A percentile compares a stretch with the other conserved stretches of the same genome.
phyloP scores from a whole-genome alignment of 495 filamentous ascomycete species.

The Durotheca rogersii region DNA sequence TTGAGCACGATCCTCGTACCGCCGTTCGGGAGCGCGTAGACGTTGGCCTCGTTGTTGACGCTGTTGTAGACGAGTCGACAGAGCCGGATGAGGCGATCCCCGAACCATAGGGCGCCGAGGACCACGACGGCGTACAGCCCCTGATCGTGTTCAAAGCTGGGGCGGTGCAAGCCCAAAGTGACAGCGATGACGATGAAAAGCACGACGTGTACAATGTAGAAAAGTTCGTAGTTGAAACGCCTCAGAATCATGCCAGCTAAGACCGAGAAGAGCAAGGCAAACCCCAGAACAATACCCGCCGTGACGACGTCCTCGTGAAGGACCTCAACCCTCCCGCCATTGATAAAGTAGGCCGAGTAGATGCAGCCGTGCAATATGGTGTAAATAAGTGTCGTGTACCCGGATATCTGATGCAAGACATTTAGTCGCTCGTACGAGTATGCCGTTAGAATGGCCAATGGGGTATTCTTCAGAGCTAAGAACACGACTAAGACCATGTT shows the following conservation, averaged over 20 bases:
- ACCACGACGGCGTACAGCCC: constrained; percentile 48
- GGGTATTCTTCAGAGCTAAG: constrained; percentile 61
- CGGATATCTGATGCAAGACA: constrained; percentile 58
- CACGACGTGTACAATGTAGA: constrained; percentile 57
- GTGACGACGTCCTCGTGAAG: constrained; percentile 44
- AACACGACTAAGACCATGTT: constrained; percentile 60
- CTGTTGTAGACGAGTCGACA: constrained; percentile 50
- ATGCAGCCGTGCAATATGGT: constrained; percentile 47
- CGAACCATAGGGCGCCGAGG: constrained; percentile 49
- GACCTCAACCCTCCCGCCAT: constrained; percentile 21
- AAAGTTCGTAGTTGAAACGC: constrained; percentile 56
- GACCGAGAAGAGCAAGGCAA: constrained; percentile 44
- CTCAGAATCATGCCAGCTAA: constrained; percentile 44
- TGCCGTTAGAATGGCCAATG: constrained; percentile 56
- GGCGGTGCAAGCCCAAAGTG: constrained; percentile 55
- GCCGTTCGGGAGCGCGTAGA: constrained; percentile 56
- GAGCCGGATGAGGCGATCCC: constrained; percentile 54
- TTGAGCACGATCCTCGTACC: constrained; percentile 58
- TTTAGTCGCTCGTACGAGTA: constrained; percentile 64
- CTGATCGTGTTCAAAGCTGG: constrained; percentile 41
- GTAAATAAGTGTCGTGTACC: constrained; percentile 53
- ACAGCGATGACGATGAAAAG: constrained; percentile 55
- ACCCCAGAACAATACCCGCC: constrained; percentile 51
- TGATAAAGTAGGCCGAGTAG: constrained; percentile 45
- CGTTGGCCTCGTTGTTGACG: constrained; percentile 55